Conservation (phyloP, 495 filamentous ascomycete species). For the Xylaria acuta region DNA sequence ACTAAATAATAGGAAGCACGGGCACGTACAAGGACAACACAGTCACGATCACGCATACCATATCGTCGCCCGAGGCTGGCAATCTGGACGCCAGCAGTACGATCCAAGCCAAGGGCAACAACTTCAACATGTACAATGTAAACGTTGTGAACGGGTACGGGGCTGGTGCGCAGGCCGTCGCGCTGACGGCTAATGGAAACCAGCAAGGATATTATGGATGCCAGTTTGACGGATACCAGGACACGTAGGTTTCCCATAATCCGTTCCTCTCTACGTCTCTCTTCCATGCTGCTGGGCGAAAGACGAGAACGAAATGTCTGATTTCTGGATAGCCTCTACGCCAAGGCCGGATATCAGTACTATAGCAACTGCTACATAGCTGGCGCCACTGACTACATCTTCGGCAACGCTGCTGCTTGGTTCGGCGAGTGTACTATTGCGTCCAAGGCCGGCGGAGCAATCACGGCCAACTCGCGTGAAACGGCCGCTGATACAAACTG, state of each 20-base stretch:
- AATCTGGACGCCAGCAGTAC: neutral
- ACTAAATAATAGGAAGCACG: neutral
- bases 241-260: neutral
- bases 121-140: neutral
- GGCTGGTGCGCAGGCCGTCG: neutral
- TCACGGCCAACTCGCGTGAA: neutral
- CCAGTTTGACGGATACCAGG: neutral
- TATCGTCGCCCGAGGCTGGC: neutral
- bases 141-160: constrained; percentile 5
- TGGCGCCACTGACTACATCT: constrained; percentile 1
- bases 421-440: constrained; percentile 5
- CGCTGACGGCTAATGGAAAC: constrained; percentile 1
- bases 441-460: constrained; percentile 1
- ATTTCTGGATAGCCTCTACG: neutral
- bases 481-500: neutral
- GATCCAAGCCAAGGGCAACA: neutral
- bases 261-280: neutral
- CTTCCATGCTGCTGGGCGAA: neutral
- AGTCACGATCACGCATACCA: constrained; percentile 1
- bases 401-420: constrained; percentile 1
- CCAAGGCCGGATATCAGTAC: neutral
- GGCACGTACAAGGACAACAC: constrained; percentile 4
- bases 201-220: constrained; percentile 6
- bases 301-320: neutral
- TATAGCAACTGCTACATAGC: constrained; percentile 8